Base-by-base conservation (phyloP, 2,329 filamentous ascomycete species). In the Fusarium sp. region DNA sequence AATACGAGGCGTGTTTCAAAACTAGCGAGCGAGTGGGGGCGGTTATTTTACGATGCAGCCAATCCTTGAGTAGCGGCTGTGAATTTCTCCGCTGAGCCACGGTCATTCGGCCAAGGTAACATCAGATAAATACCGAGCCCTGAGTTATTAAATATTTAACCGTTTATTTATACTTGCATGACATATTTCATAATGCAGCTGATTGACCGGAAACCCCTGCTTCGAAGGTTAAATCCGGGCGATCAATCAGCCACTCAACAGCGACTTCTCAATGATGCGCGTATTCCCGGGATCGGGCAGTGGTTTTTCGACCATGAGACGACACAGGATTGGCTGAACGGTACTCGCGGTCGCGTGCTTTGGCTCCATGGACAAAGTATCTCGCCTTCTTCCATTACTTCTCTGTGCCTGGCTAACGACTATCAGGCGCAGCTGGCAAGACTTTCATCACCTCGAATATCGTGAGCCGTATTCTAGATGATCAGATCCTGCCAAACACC, bases 321-420 rank as follows among this genome's bases (percentile, higher is more conserved):
- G 7, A 42, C 31, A 7, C 12, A 36, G 10, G 6, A 5, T 8
- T 71, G 68, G 68, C 22, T 72, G 10, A 12, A 3, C 4, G 26
- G 45, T 1, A n/a, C 14, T 2, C 10, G 9, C 4, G 0, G 11
- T 6, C 31, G 15, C 0, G 11, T 72, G 7, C 26, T 71, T 28
- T 71, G 69, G 68, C 31, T 68, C 5, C 13, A 49, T 31, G 69
- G 69, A 17, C 62, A 26, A 20, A 47, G 63, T 71, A 14, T 36
- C 1, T 39, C 36, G 11, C 14, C 9, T 1, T 10, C 28, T 2
- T 6, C 3, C 1, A 18, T 33, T 6, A 0, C 26, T 18, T 4
- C 11, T 11, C 4, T 4, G 0, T 6, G 0, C 9, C 3, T 6
- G 4, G 4, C 66, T 70, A 17, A 70, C 8, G 12, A 1, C 0